Conservation (phyloP, 371 early-diverging fungal species). For the Paraphysoderma sedebokerense region DNA sequence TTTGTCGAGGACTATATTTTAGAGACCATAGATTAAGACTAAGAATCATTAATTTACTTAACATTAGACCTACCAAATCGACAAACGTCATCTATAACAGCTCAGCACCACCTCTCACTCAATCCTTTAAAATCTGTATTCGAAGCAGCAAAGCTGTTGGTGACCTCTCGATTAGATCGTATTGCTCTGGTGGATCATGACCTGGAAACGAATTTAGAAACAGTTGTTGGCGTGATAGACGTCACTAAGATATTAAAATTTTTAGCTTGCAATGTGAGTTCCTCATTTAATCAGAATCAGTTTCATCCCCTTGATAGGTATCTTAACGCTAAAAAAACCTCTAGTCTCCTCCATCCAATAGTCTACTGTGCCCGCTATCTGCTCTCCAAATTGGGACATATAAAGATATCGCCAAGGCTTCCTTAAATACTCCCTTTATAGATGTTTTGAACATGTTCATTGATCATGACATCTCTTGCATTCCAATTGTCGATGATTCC, state of each 20-base stretch:
- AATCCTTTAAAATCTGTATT: slow-evolving; percentile 70
- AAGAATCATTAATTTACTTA: slow-evolving; percentile 1
- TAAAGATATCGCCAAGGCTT: slow-evolving; percentile 53
- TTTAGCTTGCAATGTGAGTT: slow-evolving; percentile 61
- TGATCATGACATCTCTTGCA: slow-evolving; percentile 64
- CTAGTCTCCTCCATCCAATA: slow-evolving; percentile 6
- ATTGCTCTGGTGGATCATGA: slow-evolving; percentile 72
- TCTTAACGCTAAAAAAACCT: not conserved
- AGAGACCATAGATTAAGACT: not conserved
- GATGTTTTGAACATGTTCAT: slow-evolving; percentile 77
- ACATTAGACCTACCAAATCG: slow-evolving; percentile 11
- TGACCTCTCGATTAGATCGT: slow-evolving; percentile 63
- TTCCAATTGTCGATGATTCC: slow-evolving; percentile 76
- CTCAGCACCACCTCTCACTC: slow-evolving; percentile 40
- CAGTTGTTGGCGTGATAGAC: slow-evolving; percentile 77
- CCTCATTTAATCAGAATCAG: not conserved
- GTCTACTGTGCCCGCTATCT: slow-evolving; percentile 25
- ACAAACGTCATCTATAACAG: slow-evolving; percentile 15
- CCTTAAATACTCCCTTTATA: slow-evolving; percentile 62
- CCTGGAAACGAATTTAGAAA: slow-evolving; percentile 52
- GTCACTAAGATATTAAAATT: slow-evolving; percentile 80
- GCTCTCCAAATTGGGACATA: slow-evolving; percentile 76
- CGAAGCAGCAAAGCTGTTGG: slow-evolving; percentile 55
- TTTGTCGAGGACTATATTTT: slow-evolving; percentile 3
- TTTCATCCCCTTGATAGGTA: not conserved